Evolutionary conservation across 2,329 filamentous ascomycete species (phyloP).

Genomic region (Ophiostoma novo-ulmi): DNA sequence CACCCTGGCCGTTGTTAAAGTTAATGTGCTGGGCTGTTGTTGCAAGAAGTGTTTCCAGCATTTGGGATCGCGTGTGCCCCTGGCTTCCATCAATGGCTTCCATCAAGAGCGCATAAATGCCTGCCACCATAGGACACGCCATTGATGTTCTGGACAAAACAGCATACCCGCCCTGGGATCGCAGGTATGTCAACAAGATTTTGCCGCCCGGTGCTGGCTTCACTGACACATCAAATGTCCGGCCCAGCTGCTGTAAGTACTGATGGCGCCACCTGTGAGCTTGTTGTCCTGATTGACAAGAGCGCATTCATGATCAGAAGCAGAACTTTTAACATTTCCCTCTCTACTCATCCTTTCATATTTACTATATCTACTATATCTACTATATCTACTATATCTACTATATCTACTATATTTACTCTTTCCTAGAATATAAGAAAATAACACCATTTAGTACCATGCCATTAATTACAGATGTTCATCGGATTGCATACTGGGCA

Average conservation of each 20-base stretch:
- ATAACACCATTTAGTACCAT: too few relatives aligned
- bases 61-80: neutral
- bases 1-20: neutral
- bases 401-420: too few relatives aligned
- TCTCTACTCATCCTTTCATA: too few relatives aligned
- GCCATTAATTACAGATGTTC: too few relatives aligned
- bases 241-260: constrained; percentile 5
- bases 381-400: too few relatives aligned
- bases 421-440: too few relatives aligned
- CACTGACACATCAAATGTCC: neutral
- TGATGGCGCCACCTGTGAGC: neutral
- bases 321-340: too few relatives aligned
- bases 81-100: neutral
- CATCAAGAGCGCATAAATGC: neutral
- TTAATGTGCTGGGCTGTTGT: neutral
- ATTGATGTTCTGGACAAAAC: neutral
- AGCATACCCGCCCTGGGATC: neutral
- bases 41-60: neutral
- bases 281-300: neutral
- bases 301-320: too few relatives aligned
- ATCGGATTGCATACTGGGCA: too few relatives aligned
- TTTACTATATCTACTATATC: too few relatives aligned
- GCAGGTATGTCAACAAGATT: constrained; percentile 1
- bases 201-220: constrained; percentile 5
- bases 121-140: neutral